Percentiles rank a stretch among this genome's conserved stretches.
phyloP scores from a whole-genome alignment of 768 basidiomycete species.

The Termitomyces sp. region DNA sequence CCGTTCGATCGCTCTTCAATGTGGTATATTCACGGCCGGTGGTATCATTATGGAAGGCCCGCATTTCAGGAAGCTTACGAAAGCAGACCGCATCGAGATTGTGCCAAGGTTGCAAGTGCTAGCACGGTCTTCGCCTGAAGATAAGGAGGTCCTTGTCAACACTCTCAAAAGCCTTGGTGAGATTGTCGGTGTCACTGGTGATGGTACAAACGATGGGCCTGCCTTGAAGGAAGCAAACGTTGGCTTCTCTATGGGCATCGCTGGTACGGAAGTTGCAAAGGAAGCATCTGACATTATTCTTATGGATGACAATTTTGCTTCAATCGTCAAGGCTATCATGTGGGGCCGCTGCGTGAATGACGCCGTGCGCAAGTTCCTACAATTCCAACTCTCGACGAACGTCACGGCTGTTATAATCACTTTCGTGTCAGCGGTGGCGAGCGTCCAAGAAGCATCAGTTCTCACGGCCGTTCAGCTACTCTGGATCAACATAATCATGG shows the following conservation, averaged over 20 bases:
- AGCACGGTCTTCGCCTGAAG: slow-evolving; percentile 94
- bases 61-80: slow-evolving; percentile 74
- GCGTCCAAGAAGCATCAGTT: slow-evolving; percentile 71
- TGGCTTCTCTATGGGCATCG: slow-evolving; percentile 95
- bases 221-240: slow-evolving; percentile 94
- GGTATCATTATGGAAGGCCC: slow-evolving; percentile 99
- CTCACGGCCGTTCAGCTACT: slow-evolving; percentile 93
- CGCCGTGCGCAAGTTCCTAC: slow-evolving; percentile 93
- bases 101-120: slow-evolving; percentile 93
- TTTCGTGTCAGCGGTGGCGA: slow-evolving; percentile 84
- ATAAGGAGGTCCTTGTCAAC: slow-evolving; percentile 91
- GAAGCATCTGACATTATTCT: slow-evolving; percentile 98
- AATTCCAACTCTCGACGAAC: slow-evolving; percentile 94
- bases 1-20: slow-evolving; percentile 94
- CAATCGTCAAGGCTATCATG: slow-evolving; percentile 96
- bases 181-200: slow-evolving; percentile 93
- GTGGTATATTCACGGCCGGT: slow-evolving; percentile 89
- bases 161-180: slow-evolving; percentile 83
- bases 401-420: slow-evolving; percentile 94
- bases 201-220: slow-evolving; percentile 97
- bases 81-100: slow-evolving; percentile 69
- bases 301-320: slow-evolving; percentile 96
- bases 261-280: slow-evolving; percentile 97
- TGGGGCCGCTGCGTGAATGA: slow-evolving; percentile 99
- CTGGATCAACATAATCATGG: slow-evolving; percentile 99